Conservation (phyloP, 345 rosid genomes). For the Limnanthes douglasii region DNA sequence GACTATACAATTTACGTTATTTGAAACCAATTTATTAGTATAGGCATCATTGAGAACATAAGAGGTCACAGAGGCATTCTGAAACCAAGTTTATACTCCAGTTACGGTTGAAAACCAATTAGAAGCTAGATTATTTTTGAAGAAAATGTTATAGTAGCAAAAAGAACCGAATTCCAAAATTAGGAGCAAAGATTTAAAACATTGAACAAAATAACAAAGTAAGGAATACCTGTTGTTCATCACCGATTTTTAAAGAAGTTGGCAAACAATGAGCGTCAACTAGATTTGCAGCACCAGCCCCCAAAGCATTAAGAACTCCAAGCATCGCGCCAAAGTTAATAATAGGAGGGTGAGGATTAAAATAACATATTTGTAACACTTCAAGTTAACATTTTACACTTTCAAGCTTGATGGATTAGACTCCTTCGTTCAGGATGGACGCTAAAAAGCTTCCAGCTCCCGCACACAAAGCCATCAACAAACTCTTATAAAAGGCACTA, state of each 20-base stretch:
- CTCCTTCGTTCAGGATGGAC: constrained; percentile 55
- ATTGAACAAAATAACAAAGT: constrained; percentile 6
- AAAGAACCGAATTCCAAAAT: no score
- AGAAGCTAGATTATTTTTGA: no score
- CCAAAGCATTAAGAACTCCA: constrained; percentile 71
- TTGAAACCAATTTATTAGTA: no score
- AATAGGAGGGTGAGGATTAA: constrained; percentile 38
- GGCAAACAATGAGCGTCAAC: constrained; percentile 25
- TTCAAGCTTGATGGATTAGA: constrained; percentile 42
- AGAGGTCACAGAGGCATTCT: no score
- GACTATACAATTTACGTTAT: no score
- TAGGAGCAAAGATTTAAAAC: constrained; percentile 6
- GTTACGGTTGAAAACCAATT: no score
- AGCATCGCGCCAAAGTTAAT: constrained; percentile 78
- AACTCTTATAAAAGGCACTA: constrained; percentile 43
- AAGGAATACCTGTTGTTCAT: constrained; percentile 45
- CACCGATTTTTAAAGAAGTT: constrained; percentile 14
- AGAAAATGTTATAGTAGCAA: no score
- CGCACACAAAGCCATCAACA: constrained; percentile 65
- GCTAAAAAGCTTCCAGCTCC: constrained; percentile 77
- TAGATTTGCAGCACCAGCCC: constrained; percentile 72
- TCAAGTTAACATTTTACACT: constrained; percentile 37
- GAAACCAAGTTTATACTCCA: no score
- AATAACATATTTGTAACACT: constrained; percentile 60
- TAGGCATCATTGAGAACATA: no score